Percentiles rank a stretch among this genome's conserved stretches.
These are phyloP conservation scores for Arachis stenosperma DNA, from an alignment of 306 rosid genomes.

Conservation along the genomic window DNA sequence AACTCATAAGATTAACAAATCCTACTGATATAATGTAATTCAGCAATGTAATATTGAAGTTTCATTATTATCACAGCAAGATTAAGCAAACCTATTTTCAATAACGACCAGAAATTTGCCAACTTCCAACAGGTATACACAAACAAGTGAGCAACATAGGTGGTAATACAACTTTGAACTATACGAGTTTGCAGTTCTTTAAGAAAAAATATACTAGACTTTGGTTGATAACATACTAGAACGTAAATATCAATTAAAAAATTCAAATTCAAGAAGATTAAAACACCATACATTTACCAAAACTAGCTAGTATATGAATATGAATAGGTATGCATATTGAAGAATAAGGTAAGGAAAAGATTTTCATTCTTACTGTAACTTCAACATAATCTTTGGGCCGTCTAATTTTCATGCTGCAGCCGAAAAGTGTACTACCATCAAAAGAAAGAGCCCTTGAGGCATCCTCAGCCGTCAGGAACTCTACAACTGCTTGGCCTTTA, in stretches of 20 bases:
- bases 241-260: constrained; percentile 13
- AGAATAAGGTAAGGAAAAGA: constrained; percentile 39
- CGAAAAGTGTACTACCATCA: constrained; percentile 73
- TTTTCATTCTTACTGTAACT: constrained; percentile 74
- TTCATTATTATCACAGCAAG: constrained; percentile 28
- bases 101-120: background rate
- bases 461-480: constrained; percentile 91
- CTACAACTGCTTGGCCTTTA: constrained; percentile 84
- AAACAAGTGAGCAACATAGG: constrained; percentile 24
- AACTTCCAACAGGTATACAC: constrained; percentile 17
- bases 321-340: constrained; percentile 8
- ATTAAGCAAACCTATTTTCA: constrained; percentile 15
- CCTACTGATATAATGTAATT: constrained; percentile 19
- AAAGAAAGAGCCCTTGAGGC: constrained; percentile 90
- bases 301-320: constrained; percentile 22
- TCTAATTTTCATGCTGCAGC: constrained; percentile 71
- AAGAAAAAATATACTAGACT: constrained; percentile 14
- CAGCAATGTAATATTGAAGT: constrained; percentile 17
- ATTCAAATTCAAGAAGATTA: constrained; percentile 12
- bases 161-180: constrained; percentile 16
- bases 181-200: constrained; percentile 10
- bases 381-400: constrained; percentile 93
- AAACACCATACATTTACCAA: constrained; percentile 18
- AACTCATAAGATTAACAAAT: constrained; percentile 32
- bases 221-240: constrained; percentile 22